Percentiles rank a stretch among this genome's conserved stretches.
Conservation (phyloP, 257 asterid species). For the Oldenlandia corymbosa region DNA sequence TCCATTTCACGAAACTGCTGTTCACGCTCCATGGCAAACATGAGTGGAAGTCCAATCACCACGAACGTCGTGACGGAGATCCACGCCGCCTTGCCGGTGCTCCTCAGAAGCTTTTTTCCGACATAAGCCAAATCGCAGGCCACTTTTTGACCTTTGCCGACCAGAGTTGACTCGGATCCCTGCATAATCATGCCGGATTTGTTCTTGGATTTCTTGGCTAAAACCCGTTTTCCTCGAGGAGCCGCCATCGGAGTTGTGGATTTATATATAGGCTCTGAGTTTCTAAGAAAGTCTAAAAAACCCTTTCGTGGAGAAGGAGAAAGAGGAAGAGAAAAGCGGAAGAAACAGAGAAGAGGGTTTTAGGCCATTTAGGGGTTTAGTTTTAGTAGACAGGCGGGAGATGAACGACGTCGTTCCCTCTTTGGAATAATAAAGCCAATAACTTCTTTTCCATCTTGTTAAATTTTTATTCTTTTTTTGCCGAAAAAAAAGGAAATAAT, state of each 20-base stretch:
- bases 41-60: conserved; percentile 56
- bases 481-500: too few species aligned
- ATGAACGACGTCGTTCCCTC: too few species aligned
- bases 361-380: too few species aligned
- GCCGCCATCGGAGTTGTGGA: conserved; percentile 14
- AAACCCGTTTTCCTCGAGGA: conserved; percentile 12
- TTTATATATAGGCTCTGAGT: too few species aligned
- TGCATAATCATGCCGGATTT: conserved; percentile 30
- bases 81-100: conserved; percentile 81
- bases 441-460: too few species aligned
- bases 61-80: conserved; percentile 47
- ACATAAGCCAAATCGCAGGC: conserved; percentile 50
- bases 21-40: conserved; percentile 63
- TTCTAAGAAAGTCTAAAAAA: too few species aligned
- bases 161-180: conserved; percentile 36
- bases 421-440: too few species aligned
- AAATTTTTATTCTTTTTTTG: too few species aligned
- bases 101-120: conserved; percentile 46
- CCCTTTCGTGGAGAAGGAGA: too few species aligned
- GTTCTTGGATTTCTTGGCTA: conserved; percentile 11
- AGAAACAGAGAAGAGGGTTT: too few species aligned
- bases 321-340: too few species aligned
- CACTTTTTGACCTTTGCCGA: conserved; percentile 35
- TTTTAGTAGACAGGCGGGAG: too few species aligned
- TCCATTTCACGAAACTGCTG: conserved; percentile 51